Evolutionary conservation across 1,284 basidiomycete species (phyloP).

Genomic region (Ganoderma leucocontextum): DNA sequence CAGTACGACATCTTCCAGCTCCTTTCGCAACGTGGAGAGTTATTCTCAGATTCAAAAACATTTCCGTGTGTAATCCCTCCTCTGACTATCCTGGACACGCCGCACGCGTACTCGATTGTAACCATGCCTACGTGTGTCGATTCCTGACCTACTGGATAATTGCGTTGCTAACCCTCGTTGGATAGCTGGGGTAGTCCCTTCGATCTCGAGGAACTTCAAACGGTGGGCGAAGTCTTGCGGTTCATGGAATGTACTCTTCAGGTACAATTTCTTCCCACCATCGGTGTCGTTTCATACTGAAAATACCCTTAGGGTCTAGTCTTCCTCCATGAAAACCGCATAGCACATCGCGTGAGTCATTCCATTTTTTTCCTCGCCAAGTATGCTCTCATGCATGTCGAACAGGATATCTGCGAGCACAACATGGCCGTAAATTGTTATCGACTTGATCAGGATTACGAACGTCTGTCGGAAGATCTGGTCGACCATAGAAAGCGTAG

Average conservation of each 20-base stretch:
- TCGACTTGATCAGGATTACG: not conserved
- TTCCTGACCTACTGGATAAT: not conserved
- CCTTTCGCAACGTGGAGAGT: not conserved
- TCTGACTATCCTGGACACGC: conserved; percentile 12
- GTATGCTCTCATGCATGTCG: no score
- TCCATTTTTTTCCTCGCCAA: no score
- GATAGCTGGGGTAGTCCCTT: conserved; percentile 13
- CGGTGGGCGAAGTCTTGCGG: not conserved
- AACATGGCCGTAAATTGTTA: conserved; percentile 16
- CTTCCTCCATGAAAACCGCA: conserved; percentile 14
- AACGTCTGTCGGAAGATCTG: not conserved
- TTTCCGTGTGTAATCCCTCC: conserved; percentile 12
- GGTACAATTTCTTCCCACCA: not conserved
- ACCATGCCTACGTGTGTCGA: conserved; percentile 18
- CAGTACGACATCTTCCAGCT: conserved; percentile 9
- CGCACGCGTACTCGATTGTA: conserved; percentile 6
- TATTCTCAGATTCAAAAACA: not conserved
- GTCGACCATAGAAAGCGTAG: conserved; percentile 10
- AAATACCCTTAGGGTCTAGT: conserved; percentile 8
- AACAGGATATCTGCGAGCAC: conserved; percentile 11
- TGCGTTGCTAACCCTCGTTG: no score
- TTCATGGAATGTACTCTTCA: conserved; percentile 13
- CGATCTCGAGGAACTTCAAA: not conserved
- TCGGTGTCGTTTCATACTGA: no score
- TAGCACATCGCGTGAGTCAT: conserved; percentile 16